A percentile compares a stretch with the other conserved stretches of the same genome.
phyloP scores from a whole-genome alignment of 2,329 filamentous ascomycete species.

The Calcarisporium arbuscula region DNA sequence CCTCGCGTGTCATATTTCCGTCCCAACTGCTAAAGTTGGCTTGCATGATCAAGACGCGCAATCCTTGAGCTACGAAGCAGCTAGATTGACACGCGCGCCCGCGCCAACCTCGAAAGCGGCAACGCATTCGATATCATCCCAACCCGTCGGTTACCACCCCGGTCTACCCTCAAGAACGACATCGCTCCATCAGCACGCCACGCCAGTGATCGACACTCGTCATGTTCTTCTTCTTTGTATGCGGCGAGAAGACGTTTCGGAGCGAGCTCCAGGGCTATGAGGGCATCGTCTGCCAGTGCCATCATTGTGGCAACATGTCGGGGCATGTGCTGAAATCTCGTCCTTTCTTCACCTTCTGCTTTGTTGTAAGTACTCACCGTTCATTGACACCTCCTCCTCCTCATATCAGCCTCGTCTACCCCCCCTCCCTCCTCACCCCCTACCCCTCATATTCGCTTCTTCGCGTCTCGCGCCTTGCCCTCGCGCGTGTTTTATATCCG shows the following conservation, averaged over 20 bases:
- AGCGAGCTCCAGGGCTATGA: constrained; percentile 56
- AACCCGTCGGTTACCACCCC: no score
- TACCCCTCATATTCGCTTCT: not conserved
- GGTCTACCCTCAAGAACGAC: no score
- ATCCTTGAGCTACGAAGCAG: no score
- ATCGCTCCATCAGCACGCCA: not conserved
- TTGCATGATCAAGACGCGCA: no score
- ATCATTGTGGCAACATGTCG: constrained; percentile 61
- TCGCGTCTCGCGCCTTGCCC: not conserved
- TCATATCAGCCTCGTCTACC: no score
- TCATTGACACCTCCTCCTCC: not conserved
- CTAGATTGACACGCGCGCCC: no score
- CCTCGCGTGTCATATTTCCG: no score
- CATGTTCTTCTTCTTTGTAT: constrained; percentile 59
- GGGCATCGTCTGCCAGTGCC: constrained; percentile 54
- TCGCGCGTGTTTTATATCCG: not conserved
- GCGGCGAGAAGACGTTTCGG: constrained; percentile 55
- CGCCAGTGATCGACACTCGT: constrained; percentile 5
- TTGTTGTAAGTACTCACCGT: constrained; percentile 45
- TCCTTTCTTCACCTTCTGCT: constrained; percentile 77
- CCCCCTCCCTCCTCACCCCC: no score
- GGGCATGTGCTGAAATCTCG: constrained; percentile 56
- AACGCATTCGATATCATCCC: no score
- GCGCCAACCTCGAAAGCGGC: no score
- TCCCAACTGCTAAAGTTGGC: no score